phyloP scores from a whole-genome alignment of 1,284 basidiomycete species.

The Sphaerobolus stellatus region DNA sequence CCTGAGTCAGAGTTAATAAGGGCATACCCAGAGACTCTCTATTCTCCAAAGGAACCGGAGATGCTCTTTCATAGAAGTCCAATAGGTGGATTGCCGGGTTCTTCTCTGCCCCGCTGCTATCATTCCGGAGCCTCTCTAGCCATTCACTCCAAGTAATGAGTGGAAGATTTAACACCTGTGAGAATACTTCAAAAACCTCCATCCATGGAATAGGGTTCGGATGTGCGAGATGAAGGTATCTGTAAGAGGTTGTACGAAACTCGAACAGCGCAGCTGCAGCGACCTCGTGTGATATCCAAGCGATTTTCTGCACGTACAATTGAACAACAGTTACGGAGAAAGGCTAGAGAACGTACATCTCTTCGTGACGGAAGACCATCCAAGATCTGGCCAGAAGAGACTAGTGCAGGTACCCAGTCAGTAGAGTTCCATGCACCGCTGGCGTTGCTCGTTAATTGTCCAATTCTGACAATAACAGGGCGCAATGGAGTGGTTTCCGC shows the following conservation, averaged over 20 bases:
- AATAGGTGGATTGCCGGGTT: constrained; percentile 35
- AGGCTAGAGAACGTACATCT: constrained; percentile 21
- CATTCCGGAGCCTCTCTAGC: constrained; percentile 25
- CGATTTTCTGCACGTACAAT: constrained; percentile 17
- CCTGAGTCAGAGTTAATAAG: constrained; percentile 4
- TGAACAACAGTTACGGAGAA: not conserved
- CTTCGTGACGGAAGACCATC: constrained; percentile 25
- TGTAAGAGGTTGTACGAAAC: constrained; percentile 1
- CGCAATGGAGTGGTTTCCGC: constrained; percentile 22
- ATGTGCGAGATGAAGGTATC: constrained; percentile 27
- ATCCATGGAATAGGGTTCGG: constrained; percentile 26
- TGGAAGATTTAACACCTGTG: constrained; percentile 21
- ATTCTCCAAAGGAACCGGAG: not conserved
- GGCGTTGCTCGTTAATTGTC: constrained; percentile 32
- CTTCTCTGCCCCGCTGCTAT: constrained; percentile 2
- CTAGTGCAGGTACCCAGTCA: constrained; percentile 35
- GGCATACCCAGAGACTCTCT: not conserved
- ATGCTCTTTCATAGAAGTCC: constrained; percentile 25
- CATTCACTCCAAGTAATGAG: constrained; percentile 29
- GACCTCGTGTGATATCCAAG: constrained; percentile 32
- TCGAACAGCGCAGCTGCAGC: constrained; percentile 30
- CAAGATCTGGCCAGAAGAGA: constrained; percentile 22
- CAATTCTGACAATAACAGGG: constrained; percentile 35
- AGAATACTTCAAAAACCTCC: constrained; percentile 20
- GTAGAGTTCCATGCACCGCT: constrained; percentile 32